These are phyloP conservation scores for Euphorbia celastroides DNA, from an alignment of 441 rosid species.

Conservation along the genomic window DNA sequence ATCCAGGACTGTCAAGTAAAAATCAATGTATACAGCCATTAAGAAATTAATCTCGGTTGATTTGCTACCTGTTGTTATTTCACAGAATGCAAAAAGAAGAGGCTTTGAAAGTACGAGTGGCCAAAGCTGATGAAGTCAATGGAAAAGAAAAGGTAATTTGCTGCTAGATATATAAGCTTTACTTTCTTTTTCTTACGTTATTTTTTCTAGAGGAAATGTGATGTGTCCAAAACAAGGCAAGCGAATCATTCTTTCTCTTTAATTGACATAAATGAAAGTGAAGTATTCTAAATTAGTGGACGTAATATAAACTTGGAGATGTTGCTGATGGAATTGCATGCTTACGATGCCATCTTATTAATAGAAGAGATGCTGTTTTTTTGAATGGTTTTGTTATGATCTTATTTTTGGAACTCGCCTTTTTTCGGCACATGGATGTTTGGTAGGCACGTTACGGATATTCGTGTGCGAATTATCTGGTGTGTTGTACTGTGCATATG, in stretches of 20 bases:
- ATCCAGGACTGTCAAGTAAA: not conserved
- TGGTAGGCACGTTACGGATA: no score
- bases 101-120: slow-evolving; percentile 80
- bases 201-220: not conserved
- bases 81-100: slow-evolving; percentile 87
- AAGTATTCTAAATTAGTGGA: not conserved
- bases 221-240: not conserved
- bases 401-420: no score
- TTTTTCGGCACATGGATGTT: no score
- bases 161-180: slow-evolving; percentile 9
- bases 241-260: slow-evolving; percentile 1
- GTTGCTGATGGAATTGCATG: not conserved
- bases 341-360: not conserved
- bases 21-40: not conserved
- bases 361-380: not conserved
- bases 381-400: not conserved
- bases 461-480: no score
- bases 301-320: not conserved
- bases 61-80: slow-evolving; percentile 18
- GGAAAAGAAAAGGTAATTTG: slow-evolving; percentile 81
- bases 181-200: not conserved
- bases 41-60: not conserved
- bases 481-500: no score
- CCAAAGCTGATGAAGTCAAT: slow-evolving; percentile 71
- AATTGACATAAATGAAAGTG: not conserved